Evolutionary conservation across 192 early-diverging fungal species (phyloP).

Genomic region (Coemansia furcata): DNA sequence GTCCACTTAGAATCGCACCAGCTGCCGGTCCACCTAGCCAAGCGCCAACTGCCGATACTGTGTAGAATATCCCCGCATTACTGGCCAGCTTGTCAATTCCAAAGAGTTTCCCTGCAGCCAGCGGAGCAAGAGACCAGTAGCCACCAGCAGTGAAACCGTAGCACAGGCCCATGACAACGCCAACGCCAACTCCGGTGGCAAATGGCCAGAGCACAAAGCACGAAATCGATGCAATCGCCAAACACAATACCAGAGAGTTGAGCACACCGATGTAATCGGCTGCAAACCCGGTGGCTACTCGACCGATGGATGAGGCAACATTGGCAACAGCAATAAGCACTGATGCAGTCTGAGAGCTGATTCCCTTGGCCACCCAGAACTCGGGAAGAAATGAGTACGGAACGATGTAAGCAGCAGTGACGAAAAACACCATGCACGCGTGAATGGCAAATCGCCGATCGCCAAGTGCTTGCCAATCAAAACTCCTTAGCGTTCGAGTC

Average conservation of each 20-base stretch:
- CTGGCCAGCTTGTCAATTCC: slow-evolving; percentile 40
- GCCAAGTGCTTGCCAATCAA: slow-evolving; percentile 40
- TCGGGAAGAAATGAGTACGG: slow-evolving; percentile 41
- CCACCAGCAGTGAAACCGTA: slow-evolving; percentile 42
- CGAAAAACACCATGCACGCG: slow-evolving; percentile 37
- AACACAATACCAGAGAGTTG: slow-evolving; percentile 33
- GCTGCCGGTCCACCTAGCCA: slow-evolving; percentile 42
- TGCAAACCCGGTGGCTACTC: slow-evolving; percentile 23
- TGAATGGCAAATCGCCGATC: slow-evolving; percentile 37
- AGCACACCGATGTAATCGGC: slow-evolving; percentile 45
- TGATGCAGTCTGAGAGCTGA: slow-evolving; percentile 31
- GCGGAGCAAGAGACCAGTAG: slow-evolving; percentile 43
- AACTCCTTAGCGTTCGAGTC: slow-evolving; percentile 20
- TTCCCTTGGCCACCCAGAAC: slow-evolving; percentile 38
- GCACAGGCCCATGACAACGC: slow-evolving; percentile 28
- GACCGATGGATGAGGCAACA: slow-evolving; percentile 40
- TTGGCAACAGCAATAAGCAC: slow-evolving; percentile 49
- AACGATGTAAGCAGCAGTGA: slow-evolving; percentile 47
- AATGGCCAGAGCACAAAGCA: slow-evolving; percentile 47
- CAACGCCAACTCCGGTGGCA: slow-evolving; percentile 32
- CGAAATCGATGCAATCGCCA: slow-evolving; percentile 13
- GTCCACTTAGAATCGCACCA: slow-evolving; percentile 34
- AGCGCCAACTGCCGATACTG: slow-evolving; percentile 31
- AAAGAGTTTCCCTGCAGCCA: slow-evolving; percentile 44
- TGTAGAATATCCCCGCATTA: slow-evolving; percentile 44